A percentile compares a stretch with the other conserved stretches of the same genome.
Evolutionary conservation across 108 stramenopile species (phyloP).

Genomic region (Fragilaria radians): DNA sequence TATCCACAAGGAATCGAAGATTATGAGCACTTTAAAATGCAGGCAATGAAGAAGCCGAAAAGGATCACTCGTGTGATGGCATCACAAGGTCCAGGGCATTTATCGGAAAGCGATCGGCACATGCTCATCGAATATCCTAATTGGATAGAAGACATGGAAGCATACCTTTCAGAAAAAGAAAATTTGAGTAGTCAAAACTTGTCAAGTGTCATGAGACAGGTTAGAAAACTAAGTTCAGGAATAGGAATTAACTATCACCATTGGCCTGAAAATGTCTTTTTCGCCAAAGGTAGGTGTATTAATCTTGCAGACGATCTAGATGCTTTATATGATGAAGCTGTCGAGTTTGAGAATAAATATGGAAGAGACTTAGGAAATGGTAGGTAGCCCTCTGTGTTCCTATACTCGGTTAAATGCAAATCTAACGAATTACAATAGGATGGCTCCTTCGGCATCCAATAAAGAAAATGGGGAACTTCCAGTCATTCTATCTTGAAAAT

Average conservation of each 20-base stretch:
- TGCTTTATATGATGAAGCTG: constrained; percentile 10
- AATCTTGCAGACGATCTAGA: constrained; percentile 9
- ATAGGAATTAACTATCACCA: not conserved
- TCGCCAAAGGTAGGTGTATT: not conserved
- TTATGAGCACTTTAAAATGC: too few relatives aligned
- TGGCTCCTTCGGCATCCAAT: constrained; percentile 27
- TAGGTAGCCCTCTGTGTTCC: not conserved
- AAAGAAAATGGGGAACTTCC: constrained; percentile 15
- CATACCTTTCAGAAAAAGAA: not conserved
- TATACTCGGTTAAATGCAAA: not conserved
- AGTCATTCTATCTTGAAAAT: too few relatives aligned
- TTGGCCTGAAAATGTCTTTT: not conserved
- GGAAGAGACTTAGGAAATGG: constrained; percentile 24
- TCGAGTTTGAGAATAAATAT: constrained; percentile 13
- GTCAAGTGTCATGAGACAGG: not conserved
- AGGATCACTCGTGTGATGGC: not conserved
- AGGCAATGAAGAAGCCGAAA: not conserved
- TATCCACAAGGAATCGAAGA: too few relatives aligned
- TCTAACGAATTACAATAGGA: not conserved
- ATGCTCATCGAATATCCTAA: not conserved
- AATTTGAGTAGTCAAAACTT: constrained; percentile 1
- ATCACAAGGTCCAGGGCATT: not conserved
- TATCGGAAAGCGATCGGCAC: not conserved
- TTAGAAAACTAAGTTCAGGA: not conserved
- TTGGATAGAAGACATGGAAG: not conserved